Percentiles rank a stretch among this genome's conserved stretches.
phyloP scores from a whole-genome alignment of 345 rosid species.

The Salix exigua region DNA sequence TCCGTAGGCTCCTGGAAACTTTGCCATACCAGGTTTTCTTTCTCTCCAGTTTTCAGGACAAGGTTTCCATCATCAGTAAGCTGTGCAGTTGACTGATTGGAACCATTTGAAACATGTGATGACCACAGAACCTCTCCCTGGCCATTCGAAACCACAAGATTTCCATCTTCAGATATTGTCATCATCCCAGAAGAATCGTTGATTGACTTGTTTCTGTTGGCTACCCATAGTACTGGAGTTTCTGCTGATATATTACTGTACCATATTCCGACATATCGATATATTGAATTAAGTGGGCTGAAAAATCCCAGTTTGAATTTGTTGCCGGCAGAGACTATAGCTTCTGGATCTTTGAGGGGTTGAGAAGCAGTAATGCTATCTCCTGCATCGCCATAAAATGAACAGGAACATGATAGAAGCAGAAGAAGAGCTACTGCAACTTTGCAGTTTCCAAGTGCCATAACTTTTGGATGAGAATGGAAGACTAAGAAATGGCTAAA shows the following conservation, averaged over 20 bases:
- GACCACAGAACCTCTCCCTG: not conserved
- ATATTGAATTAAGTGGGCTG: slow-evolving; percentile 10
- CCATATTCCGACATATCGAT: slow-evolving; percentile 14
- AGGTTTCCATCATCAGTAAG: too few relatives aligned
- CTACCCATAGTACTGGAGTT: slow-evolving; percentile 1
- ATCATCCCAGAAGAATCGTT: slow-evolving; percentile 34
- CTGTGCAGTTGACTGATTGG: too few relatives aligned
- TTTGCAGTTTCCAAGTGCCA: not conserved
- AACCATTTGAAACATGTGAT: too few relatives aligned
- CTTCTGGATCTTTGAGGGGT: slow-evolving; percentile 10
- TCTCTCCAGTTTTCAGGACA: too few relatives aligned
- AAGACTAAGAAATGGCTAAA: not conserved
- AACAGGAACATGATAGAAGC: not conserved
- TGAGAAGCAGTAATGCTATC: not conserved
- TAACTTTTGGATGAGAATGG: not conserved
- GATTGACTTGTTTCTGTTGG: slow-evolving; percentile 11
- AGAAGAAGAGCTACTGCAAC: not conserved
- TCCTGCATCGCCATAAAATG: not conserved
- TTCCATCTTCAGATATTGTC: slow-evolving; percentile 29
- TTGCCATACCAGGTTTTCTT: too few relatives aligned
- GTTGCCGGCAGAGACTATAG: not conserved
- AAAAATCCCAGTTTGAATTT: slow-evolving; percentile 10
- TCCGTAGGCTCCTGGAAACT: slow-evolving; percentile 30
- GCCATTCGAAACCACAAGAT: slow-evolving; percentile 37
- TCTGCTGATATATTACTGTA: not conserved